Base-by-base conservation (phyloP, 306 rosid genomes). In the Gynostemma pentaphyllum region DNA sequence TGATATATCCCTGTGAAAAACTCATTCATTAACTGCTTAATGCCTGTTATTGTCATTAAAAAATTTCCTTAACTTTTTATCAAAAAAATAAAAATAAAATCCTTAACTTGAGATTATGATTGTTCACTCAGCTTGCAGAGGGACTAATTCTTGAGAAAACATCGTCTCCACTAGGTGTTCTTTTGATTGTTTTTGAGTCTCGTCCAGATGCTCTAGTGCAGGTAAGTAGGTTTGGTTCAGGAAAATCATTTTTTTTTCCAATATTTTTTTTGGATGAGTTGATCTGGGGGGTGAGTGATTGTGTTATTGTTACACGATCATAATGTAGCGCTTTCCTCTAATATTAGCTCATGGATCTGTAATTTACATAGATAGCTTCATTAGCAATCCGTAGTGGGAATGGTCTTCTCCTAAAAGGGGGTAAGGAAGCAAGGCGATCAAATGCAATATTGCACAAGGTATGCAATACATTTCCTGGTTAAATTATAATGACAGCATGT, bases 121-220 rank as follows among this genome's bases (percentile, higher is more conserved):
- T 72, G 57, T 45, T 75, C 57, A 34, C 74, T 47, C 84, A 92
- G 99, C 79, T 92, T 70, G 87, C 94, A 68, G 99, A 92, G 64
- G 96, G 95, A 73, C 83, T 92, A 48, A 63, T 88, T 72, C 81
- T 92, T 63, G 99, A 92, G 79, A 92, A 92, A 84, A 88, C 94
- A 29, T 86, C 99, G 54, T 82, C 95, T 74, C 95, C 99, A 37
- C 66, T 92, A 73, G 99, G 99, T 27, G 96, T 92, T 71, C 95
- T 92, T 60, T 76, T 92, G 78, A 86, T 92, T 70, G 81, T 92
- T 66, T 92, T 92, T 45, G 99, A 92, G 80, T 86, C 99, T 78
- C 99, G 98, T 70, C 99, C 99, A 14, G 96, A 92, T 54, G 99
- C 96, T 11, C 72, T 92, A 29, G 95, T 88, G 63, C 99, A 92